Base-by-base conservation (phyloP, 306 rosid genomes). In the Pueraria montana region DNA sequence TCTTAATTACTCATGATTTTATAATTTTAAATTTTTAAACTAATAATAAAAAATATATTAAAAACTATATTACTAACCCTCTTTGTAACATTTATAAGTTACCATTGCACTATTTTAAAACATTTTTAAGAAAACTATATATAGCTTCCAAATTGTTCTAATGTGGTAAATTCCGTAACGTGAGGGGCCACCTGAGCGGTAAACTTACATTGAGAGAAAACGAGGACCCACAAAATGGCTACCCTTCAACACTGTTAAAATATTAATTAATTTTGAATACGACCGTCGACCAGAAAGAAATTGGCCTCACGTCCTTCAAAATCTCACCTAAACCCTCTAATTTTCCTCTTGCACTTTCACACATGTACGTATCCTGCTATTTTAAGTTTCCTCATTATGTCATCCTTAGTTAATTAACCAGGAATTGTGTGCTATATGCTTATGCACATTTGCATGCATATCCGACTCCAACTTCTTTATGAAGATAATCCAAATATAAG, bases 221-320 rank as follows among this genome's bases (percentile, higher is more conserved):
- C 0, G 6, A 5, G 55, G 74, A 4, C 12, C 38, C 3, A 30
- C 52, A 67, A 67, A 38, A 4, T 9, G 27, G 50, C n/a, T 30
- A 30, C 34, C 4, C 4, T 30, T 30, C 34, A 30, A 4, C 4
- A 2, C 23, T 0, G 6, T 7, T 30, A 34, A 36, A 63, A 36
- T 65, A 40, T 34, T 4, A 24, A 42, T 23, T 5, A 24, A 26
- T 76, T 43, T 21, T 16, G 26, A 67, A 77, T 16, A 4, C n/a
- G 16, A 83, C 13, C n/a, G n/a, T 2, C n/a, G 16, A 83, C 13
- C n/a, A 24, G 26, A 76, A 67, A 4, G 3, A 21, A 30, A 30
- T 2, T 30, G 66, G 78, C 82, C 21, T 42, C 72, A 43, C 7
- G 86, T 83, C 74, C 78, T 11, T 68, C 74, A 62, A 77, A 17